phyloP scores from a whole-genome alignment of 1,284 basidiomycete species.

The Meripilus lineatus region DNA sequence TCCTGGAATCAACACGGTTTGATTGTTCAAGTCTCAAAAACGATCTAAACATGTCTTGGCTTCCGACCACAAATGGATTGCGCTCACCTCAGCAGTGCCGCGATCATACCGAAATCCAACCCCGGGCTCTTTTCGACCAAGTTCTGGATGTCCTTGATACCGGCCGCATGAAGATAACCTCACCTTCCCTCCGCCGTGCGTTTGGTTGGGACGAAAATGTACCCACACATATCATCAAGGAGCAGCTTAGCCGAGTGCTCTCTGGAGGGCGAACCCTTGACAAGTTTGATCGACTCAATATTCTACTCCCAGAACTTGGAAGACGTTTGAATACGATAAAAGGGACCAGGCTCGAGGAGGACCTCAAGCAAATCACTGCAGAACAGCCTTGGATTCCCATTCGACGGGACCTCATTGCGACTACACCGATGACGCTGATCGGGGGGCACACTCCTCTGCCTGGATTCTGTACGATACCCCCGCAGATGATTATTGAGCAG shows the following conservation, averaged over 20 bases:
- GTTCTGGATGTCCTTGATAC: conserved; percentile 8
- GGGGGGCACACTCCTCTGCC: not conserved
- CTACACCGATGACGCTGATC: not conserved
- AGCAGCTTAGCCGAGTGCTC: conserved; percentile 10
- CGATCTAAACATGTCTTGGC: conserved; percentile 7
- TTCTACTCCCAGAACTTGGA: conserved; percentile 13
- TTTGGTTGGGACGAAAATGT: conserved; percentile 13
- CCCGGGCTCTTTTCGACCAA: conserved; percentile 11
- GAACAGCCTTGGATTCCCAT: conserved; percentile 9
- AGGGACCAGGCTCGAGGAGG: not conserved
- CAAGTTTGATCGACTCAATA: conserved; percentile 3
- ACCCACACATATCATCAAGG: conserved; percentile 9
- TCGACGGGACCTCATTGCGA: not conserved
- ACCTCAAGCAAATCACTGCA: not conserved
- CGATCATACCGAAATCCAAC: conserved; percentile 2
- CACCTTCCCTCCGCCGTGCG: conserved; percentile 2
- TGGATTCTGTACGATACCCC: conserved; percentile 7
- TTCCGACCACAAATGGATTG: conserved; percentile 10
- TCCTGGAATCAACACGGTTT: conserved; percentile 5
- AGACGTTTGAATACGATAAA: conserved; percentile 6
- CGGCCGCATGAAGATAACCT: conserved; percentile 2
- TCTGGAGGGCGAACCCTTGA: not conserved
- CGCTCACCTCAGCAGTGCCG: conserved; percentile 6
- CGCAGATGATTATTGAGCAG: not conserved
- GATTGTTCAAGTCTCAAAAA: conserved; percentile 3